Base-by-base conservation (phyloP, 257 asterid genomes). In the Agastache rugosa region DNA sequence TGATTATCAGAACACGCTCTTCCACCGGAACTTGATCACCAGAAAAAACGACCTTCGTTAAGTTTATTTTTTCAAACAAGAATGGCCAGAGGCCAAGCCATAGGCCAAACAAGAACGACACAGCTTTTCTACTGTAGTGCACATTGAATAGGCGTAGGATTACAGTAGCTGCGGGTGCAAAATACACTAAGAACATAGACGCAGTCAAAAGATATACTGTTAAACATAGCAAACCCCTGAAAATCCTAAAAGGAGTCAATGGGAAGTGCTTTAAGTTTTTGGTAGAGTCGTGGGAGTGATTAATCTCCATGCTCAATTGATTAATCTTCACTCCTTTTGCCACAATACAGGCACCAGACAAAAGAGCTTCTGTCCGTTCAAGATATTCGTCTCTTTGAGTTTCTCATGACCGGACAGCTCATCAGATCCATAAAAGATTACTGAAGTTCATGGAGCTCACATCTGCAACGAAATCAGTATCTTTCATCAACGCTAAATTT, bases 51-150 rank as follows among this genome's bases (percentile, higher is more conserved):
- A 94, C 93, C 76, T 77, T 88, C 20, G 96, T 92, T 74, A 83
- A 81, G 88, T 94, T 94, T 77, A 94, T 79, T 71, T 94, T 94
- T 77, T 90, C 97, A 55, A 94, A 91, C 68, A 92, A 80, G 84
- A 94, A 91, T 6, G 98, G 98, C 97, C 97, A 91, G 66, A 94
- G 81, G 65, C 97, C 97, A 70, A 93, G 82, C 97, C 98, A 93
- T 39, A 88, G 87, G 37, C 96, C 88, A 45, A 94, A 85, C 77
- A 90, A 78, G 83, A 87, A 79, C 59, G 97, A 84, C 75, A 87
- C 83, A 11, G 79, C 80, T 68, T 77, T 86, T 81, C 96, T 88
- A 85, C 98, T 90, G 84, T 90, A 81, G 75, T 79, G 97, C 55
- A 87, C 83, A 77, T 91, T 94, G 69, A 87, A 79, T 34, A 84